Evolutionary conservation across 164 flowering plant species (phyloP), one percentile per base, ranked within the genome.

Genomic region (Berberis vulgaris): DNA sequence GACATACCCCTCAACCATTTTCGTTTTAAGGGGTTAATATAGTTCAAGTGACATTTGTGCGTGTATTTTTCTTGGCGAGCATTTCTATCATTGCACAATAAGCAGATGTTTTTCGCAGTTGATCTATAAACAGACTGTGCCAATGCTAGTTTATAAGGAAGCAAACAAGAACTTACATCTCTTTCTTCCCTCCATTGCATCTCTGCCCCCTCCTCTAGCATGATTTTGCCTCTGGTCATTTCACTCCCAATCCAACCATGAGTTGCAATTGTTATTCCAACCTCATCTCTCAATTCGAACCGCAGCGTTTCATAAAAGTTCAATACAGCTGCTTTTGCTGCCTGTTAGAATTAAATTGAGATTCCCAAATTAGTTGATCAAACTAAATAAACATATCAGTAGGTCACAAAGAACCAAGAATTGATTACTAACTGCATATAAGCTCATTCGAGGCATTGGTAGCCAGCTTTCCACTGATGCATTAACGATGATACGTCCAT

Each of bases 181-280:
- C 89, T 78, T 73, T 90, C 98, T 77, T 90, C 96, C 70, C 81
- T 90, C 94, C 94, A 86, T 73, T 88, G 96, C 92, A 85, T 86
- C 63, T 90, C 97, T 49, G 90, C 78, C 12, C 96, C 89, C 11
- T 90, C 92, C 68, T 90, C 96, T 9, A 84, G 59, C 88, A 81
- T 80, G 74, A 88, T 77, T 70, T 80, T 93, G 49, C 97, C 96
- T 58, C 88, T 63, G 10, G 78, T 74, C 84, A 90, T 82, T 59
- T 90, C 98, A 45, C 88, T 81, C 52, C 97, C 96, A 41, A 88
- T 79, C 91, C 94, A 86, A 55, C 98, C 98, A 73, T 90, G 97
- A 13, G 98, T 83, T 54, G 98, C 96, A 7, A 93, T 69, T 1
- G 98, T 90, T 63, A 90, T 78, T 45, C 97, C 97, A 38, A 93